A percentile compares a stretch with the other conserved stretches of the same genome.
Evolutionary conservation across 116 monocot genomes (phyloP).

Genomic region (Phalaenopsis hybrid): DNA sequence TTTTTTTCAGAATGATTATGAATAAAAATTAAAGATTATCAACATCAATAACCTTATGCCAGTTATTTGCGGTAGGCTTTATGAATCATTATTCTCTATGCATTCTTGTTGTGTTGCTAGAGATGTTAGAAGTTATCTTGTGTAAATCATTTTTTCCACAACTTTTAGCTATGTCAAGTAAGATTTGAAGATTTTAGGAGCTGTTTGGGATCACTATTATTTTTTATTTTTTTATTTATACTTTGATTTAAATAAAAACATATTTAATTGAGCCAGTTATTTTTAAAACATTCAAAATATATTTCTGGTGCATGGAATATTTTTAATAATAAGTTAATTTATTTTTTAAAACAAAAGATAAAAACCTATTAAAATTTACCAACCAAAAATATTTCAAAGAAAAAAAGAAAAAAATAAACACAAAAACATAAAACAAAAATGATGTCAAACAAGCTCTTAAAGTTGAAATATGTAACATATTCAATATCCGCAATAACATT

Average conservation of each 20-base stretch:
- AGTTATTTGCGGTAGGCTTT: background rate
- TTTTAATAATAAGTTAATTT: no score
- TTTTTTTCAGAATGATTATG: background rate
- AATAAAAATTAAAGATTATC: background rate
- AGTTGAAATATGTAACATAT: background rate
- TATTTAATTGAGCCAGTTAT: no score
- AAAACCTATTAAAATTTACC: no score
- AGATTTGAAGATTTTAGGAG: background rate
- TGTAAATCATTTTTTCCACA: background rate
- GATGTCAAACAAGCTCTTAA: background rate
- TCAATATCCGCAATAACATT: background rate
- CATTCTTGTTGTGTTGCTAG: background rate
- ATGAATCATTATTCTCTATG: background rate
- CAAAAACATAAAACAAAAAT: no score
- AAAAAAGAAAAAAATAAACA: no score
- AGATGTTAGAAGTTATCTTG: background rate
- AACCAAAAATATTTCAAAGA: no score
- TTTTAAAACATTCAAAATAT: no score
- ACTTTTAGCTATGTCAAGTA: background rate
- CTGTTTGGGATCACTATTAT: no score
- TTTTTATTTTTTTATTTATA: no score
- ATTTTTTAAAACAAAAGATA: no score
- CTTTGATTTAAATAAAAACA: no score
- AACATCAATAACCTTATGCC: slow-evolving; percentile 1
- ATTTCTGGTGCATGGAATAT: no score